Evolutionary conservation across 768 basidiomycete genomes (phyloP).

Genomic region (Mycena venus): DNA sequence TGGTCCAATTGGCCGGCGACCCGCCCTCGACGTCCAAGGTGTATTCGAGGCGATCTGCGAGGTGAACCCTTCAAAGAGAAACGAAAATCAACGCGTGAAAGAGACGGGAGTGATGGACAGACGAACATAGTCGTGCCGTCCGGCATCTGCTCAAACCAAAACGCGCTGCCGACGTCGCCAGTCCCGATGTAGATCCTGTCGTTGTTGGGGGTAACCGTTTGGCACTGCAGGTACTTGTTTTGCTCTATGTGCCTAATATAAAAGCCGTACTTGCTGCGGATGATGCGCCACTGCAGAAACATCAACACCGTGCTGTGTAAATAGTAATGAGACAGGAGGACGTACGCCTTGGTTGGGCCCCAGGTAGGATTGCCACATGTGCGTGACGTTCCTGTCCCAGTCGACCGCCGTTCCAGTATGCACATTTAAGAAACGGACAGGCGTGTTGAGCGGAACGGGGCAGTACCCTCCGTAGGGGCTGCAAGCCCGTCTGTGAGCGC

Average conservation of each 20-base stretch:
- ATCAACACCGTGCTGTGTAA: background rate
- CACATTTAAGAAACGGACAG: background rate
- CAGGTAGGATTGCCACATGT: background rate
- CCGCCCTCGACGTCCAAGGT: background rate
- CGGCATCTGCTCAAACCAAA: background rate
- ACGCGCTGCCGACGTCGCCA: background rate
- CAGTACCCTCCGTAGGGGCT: background rate
- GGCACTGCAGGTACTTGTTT: background rate
- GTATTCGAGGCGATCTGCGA: background rate
- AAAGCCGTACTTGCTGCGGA: conserved; percentile 3
- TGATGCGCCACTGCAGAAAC: conserved; percentile 1
- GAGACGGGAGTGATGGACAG: background rate
- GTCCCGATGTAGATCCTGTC: background rate
- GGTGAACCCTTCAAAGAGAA: background rate
- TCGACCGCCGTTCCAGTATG: background rate
- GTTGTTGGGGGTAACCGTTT: background rate
- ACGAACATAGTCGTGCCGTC: background rate
- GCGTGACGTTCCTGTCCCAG: too few species aligned
- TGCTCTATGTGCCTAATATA: background rate
- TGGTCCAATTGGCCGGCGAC: background rate
- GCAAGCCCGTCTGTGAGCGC: background rate
- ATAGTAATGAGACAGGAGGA: background rate
- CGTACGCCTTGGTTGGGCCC: background rate
- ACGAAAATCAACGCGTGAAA: background rate
- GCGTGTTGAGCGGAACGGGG: background rate